These are phyloP conservation scores for Ganoderma lingzhi DNA, from an alignment of 1,284 basidiomycete species.

Conservation along the genomic window DNA sequence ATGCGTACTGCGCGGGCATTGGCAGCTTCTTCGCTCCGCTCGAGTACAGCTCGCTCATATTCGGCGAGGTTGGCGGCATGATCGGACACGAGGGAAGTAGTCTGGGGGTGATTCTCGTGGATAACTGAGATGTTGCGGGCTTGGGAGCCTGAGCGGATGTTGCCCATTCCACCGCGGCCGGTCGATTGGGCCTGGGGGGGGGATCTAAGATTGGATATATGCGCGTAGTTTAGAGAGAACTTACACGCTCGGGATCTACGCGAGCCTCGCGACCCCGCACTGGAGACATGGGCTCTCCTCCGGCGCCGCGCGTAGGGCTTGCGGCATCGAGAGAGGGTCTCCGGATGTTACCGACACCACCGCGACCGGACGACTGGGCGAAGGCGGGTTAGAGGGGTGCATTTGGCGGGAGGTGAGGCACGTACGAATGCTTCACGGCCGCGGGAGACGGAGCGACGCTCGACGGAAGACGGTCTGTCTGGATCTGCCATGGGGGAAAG, in stretches of 20 bases:
- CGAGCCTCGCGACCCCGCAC: conserved; percentile 66
- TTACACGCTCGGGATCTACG: conserved; percentile 44
- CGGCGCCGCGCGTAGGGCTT: conserved; percentile 47
- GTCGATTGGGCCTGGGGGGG: conserved; percentile 58
- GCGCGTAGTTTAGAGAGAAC: conserved; percentile 21
- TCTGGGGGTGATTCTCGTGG: conserved; percentile 41
- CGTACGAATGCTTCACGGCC: conserved; percentile 42
- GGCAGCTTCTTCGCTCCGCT: conserved; percentile 47
- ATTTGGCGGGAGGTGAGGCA: conserved; percentile 14
- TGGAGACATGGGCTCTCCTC: conserved; percentile 37
- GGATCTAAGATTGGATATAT: conserved; percentile 9
- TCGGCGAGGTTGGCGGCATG: conserved; percentile 38
- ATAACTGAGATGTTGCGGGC: conserved; percentile 47
- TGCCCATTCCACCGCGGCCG: conserved; percentile 82
- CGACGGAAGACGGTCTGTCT: conserved; percentile 19
- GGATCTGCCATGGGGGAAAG: conserved; percentile 6
- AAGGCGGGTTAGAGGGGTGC: conserved; percentile 2
- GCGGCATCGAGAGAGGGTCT: conserved; percentile 50
- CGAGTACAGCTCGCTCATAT: conserved; percentile 56
- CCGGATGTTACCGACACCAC: conserved; percentile 74
- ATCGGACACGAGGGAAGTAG: conserved; percentile 40
- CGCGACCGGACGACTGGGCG: conserved; percentile 66
- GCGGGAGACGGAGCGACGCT: conserved; percentile 40
- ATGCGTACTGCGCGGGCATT: conserved; percentile 46
- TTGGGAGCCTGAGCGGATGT: conserved; percentile 77